Conservation (phyloP, 129 eudicot species). For the Artemisia annua region DNA sequence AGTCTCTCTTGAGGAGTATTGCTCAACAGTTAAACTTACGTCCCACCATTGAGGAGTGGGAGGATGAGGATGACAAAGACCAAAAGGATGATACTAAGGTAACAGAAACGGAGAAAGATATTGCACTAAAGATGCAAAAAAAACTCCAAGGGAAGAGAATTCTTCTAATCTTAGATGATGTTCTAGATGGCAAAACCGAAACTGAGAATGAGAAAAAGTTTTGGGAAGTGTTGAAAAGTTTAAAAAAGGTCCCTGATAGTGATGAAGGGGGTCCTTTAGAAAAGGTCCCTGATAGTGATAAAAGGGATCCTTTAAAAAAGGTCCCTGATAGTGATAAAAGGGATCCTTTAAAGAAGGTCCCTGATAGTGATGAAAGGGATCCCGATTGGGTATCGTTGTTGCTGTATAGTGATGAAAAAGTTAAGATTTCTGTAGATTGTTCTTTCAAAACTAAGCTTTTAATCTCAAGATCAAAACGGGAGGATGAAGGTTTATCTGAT, state of each 20-base stretch:
- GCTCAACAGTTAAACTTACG: slow-evolving; percentile 44
- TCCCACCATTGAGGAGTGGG: slow-evolving; percentile 33
- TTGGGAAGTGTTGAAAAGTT: slow-evolving; percentile 13
- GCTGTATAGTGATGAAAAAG: background rate
- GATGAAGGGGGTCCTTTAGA: too few relatives aligned
- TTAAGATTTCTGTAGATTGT: background rate
- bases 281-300: too few relatives aligned
- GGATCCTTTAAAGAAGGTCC: too few relatives aligned
- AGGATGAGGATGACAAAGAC: slow-evolving; percentile 29
- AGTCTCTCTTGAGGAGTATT: slow-evolving; percentile 33
- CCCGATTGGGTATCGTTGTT: too few relatives aligned
- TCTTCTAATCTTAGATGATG: slow-evolving; percentile 47
- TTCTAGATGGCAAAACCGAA: slow-evolving; percentile 1
- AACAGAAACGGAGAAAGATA: background rate
- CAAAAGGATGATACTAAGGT: background rate
- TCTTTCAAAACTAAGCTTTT: background rate
- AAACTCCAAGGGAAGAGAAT: background rate
- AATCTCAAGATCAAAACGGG: slow-evolving; percentile 3
- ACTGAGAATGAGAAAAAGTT: background rate
- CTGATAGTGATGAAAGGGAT: too few relatives aligned
- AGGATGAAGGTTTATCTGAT: slow-evolving; percentile 5
- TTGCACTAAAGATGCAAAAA: background rate
- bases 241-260: too few relatives aligned
- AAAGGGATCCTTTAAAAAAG: too few relatives aligned
- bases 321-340: too few relatives aligned